Evolutionary conservation across 2,329 filamentous ascomycete genomes (phyloP).

Genomic region (Fusarium decemcellulare): DNA sequence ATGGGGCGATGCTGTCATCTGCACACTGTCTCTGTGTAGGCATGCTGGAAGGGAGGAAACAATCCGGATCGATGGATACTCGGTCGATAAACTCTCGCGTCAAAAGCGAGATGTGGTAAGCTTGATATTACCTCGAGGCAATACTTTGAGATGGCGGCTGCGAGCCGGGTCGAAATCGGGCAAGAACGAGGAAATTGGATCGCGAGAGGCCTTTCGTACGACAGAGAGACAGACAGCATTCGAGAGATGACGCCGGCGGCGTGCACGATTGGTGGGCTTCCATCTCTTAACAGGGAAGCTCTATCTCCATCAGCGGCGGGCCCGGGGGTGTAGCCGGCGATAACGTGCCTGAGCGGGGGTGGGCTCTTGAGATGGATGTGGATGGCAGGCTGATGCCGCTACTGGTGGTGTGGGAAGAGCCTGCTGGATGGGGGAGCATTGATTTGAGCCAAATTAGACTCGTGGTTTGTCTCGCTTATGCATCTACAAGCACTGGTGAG

Average conservation of each 20-base stretch:
- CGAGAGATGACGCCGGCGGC: conserved; percentile 32
- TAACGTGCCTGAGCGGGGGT: conserved; percentile 24
- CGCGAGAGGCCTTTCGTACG: conserved; percentile 39
- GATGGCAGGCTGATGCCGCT: conserved; percentile 13
- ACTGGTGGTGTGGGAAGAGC: neutral
- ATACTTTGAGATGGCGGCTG: conserved; percentile 2
- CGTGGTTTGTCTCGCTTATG: conserved; percentile 31
- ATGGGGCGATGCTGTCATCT: conserved; percentile 20
- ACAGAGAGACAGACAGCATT: conserved; percentile 9
- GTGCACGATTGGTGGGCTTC: conserved; percentile 41
- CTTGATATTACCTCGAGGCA: conserved; percentile 8
- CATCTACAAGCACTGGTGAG: conserved; percentile 4
- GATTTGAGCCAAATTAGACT: conserved; percentile 39
- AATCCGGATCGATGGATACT: neutral
- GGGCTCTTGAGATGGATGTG: conserved; percentile 13
- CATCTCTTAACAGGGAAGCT: conserved; percentile 16
- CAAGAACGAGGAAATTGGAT: conserved; percentile 31
- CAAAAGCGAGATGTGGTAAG: neutral
- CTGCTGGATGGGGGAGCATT: conserved; percentile 6
- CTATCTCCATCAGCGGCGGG: conserved; percentile 6
- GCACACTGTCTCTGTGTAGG: conserved; percentile 11
- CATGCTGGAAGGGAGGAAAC: conserved; percentile 1
- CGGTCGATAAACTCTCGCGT: neutral
- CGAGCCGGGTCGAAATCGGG: conserved; percentile 18
- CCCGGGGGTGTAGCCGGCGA: conserved; percentile 19